Conservation (phyloP, 768 basidiomycete genomes). For the Gymnopilus junonius region DNA sequence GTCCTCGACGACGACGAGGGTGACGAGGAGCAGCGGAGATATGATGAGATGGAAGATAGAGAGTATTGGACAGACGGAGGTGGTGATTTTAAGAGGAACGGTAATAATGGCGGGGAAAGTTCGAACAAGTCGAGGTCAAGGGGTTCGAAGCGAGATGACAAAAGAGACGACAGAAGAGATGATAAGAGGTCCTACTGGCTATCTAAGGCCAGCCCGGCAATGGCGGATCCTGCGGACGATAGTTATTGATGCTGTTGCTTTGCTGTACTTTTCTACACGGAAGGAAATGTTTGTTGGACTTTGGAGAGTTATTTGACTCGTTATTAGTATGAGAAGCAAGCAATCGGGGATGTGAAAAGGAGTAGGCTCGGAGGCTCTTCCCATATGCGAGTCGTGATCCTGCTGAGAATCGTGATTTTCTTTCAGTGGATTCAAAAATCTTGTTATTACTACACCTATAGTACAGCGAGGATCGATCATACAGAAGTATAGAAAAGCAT, state of each 20-base stretch:
- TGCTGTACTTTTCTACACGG: neutral
- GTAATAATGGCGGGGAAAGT: neutral
- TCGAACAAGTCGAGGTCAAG: neutral
- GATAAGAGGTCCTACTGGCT: slow-evolving; percentile 61
- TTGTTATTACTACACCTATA: no score
- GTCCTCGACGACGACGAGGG: slow-evolving; percentile 53
- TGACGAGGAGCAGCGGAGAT: slow-evolving; percentile 21
- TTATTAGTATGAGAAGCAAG: no score
- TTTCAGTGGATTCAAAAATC: no score
- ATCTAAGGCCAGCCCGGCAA: slow-evolving; percentile 49
- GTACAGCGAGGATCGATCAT: no score
- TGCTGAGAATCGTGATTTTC: no score
- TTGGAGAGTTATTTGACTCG: neutral
- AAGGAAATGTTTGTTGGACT: neutral
- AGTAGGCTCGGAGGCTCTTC: no score
- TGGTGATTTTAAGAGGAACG: slow-evolving; percentile 10
- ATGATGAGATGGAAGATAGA: slow-evolving; percentile 31
- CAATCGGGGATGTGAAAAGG: no score
- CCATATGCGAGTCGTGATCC: no score
- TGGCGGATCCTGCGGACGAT: slow-evolving; percentile 30
- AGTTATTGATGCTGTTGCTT: slow-evolving; percentile 2
- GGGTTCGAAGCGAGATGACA: neutral
- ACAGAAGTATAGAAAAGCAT: no score
- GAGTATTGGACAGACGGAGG: slow-evolving; percentile 24
- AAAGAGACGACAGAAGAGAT: slow-evolving; percentile 28